A percentile compares a stretch with the other conserved stretches of the same genome.
Conservation (phyloP, 2,329 filamentous ascomycete genomes). For the Stachybotrys chlorohalonatus region DNA sequence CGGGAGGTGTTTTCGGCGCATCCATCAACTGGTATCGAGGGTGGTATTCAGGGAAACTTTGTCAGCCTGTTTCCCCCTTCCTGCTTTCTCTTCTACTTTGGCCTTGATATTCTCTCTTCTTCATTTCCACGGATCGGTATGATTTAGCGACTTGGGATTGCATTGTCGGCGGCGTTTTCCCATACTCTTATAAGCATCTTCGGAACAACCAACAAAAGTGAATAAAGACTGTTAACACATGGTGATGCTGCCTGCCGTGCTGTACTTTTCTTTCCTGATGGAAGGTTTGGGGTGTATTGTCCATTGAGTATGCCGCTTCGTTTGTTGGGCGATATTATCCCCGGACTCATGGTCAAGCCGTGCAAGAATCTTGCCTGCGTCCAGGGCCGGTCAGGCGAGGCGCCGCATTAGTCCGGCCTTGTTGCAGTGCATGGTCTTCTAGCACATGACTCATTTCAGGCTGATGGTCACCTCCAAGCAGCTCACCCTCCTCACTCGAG, state of each 20-base stretch:
- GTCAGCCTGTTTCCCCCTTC: no score
- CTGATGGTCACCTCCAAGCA: slow-evolving; percentile 39
- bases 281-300: background rate
- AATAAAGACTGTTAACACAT: background rate
- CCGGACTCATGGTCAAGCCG: no score
- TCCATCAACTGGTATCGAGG: background rate
- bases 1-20: background rate
- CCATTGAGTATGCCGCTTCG: background rate
- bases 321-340: no score
- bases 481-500: slow-evolving; percentile 38
- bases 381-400: no score
- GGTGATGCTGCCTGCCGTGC: background rate
- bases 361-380: no score
- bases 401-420: no score
- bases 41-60: no score
- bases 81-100: background rate
- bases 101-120: background rate
- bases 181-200: background rate
- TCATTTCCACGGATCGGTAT: background rate
- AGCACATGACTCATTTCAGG: slow-evolving; percentile 26
- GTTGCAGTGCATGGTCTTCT: no score
- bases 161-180: background rate
- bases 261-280: background rate
- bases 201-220: background rate
- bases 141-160: background rate